Percentiles rank a stretch among this genome's conserved stretches.
Conservation (phyloP, 2,329 filamentous ascomycete species). For the Aspergillus jensenii region DNA sequence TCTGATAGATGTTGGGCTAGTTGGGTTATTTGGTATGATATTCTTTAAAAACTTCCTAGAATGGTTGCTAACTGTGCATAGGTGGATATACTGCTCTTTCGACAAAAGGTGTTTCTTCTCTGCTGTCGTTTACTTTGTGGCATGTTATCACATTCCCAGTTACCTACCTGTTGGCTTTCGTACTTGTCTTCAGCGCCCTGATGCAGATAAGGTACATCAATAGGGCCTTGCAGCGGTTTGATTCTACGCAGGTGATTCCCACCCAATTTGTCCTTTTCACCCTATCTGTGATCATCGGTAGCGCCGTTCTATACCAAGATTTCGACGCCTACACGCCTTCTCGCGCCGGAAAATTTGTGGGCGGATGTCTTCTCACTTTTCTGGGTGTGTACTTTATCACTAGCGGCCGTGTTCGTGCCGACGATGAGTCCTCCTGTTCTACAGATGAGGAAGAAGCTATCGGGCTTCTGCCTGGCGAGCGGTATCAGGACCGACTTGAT, state of each 20-base stretch:
- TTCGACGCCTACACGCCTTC: slow-evolving; percentile 78
- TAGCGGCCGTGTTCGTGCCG: slow-evolving; percentile 66
- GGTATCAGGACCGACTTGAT: slow-evolving; percentile 36
- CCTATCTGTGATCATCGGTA: slow-evolving; percentile 89
- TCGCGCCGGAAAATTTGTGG: slow-evolving; percentile 80
- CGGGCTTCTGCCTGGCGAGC: slow-evolving; percentile 40
- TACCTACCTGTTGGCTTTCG: slow-evolving; percentile 78
- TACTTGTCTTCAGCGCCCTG: slow-evolving; percentile 80
- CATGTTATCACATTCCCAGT: slow-evolving; percentile 87
- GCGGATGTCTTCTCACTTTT: slow-evolving; percentile 89
- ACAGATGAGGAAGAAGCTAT: slow-evolving; percentile 62
- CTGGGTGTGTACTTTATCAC: slow-evolving; percentile 97
- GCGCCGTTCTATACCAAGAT: slow-evolving; percentile 88
- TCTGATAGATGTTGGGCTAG: slow-evolving; percentile 86
- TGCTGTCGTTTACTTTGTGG: slow-evolving; percentile 88
- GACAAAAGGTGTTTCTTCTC: slow-evolving; percentile 93
- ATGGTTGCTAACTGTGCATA: slow-evolving; percentile 35
- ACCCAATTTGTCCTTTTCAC: slow-evolving; percentile 98
- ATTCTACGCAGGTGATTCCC: slow-evolving; percentile 96
- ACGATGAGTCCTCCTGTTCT: slow-evolving; percentile 63
- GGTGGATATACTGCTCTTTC: slow-evolving; percentile 95
- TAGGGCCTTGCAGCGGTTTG: slow-evolving; percentile 83
- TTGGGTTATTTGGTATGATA: slow-evolving; percentile 78
- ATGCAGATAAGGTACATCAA: slow-evolving; percentile 99
- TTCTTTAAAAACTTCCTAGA: not conserved